Percentiles rank a stretch among this genome's conserved stretches.
phyloP scores from a whole-genome alignment of 1,284 basidiomycete genomes.

The Meira miltonrushii region DNA sequence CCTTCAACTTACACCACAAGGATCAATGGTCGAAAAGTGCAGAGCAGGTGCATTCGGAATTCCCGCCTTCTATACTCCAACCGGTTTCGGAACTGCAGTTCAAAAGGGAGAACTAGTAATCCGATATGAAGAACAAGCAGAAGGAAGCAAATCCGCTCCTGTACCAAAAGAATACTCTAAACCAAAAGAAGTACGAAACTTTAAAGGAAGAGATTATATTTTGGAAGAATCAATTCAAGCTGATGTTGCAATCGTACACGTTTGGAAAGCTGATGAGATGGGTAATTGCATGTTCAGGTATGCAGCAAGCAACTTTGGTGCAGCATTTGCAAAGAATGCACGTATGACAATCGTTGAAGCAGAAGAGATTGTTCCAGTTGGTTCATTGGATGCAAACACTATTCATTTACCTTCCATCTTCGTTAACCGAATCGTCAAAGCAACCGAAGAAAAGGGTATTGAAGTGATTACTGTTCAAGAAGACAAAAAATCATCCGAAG shows the following conservation, averaged over 20 bases:
- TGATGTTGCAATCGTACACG: constrained; percentile 81
- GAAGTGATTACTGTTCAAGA: constrained; percentile 34
- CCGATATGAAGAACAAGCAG: constrained; percentile 41
- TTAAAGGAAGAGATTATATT: constrained; percentile 76
- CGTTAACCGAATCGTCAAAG: constrained; percentile 42
- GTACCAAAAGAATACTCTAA: constrained; percentile 49
- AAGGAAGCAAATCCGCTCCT: constrained; percentile 21
- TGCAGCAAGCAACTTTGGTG: constrained; percentile 46
- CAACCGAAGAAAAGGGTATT: constrained; percentile 32
- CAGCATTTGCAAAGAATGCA: constrained; percentile 47
- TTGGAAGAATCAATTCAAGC: constrained; percentile 81
- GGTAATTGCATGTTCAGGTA: constrained; percentile 55
- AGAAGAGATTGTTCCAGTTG: constrained; percentile 45
- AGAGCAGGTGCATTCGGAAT: constrained; percentile 89
- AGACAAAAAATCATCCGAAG: background rate
- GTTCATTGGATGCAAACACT: constrained; percentile 34
- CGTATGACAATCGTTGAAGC: constrained; percentile 47
- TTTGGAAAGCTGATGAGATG: constrained; percentile 87
- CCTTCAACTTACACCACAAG: constrained; percentile 48
- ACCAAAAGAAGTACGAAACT: constrained; percentile 69
- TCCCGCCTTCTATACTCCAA: constrained; percentile 92
- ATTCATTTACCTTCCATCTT: constrained; percentile 47
- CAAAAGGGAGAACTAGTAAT: constrained; percentile 54
- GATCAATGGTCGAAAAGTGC: constrained; percentile 80
- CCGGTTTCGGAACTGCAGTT: constrained; percentile 60